A percentile compares a stretch with the other conserved stretches of the same genome.
Evolutionary conservation across 179 eudicot genomes (phyloP).

Genomic region (Sideroxylon spinosum): DNA sequence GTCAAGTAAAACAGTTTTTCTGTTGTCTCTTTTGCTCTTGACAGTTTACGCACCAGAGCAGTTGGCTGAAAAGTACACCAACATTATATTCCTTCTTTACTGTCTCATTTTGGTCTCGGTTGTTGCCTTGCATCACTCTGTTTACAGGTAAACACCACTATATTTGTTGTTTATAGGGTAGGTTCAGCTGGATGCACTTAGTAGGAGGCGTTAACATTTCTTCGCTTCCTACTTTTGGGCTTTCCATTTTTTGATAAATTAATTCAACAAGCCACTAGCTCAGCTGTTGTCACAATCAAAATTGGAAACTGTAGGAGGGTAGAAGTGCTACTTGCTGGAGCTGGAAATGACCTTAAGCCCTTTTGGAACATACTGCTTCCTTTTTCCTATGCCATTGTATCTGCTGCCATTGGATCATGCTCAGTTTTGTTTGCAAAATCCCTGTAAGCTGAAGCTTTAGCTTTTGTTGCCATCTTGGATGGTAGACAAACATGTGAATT

Average conservation of each 20-base stretch:
- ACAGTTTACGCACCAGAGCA: slow-evolving; percentile 85
- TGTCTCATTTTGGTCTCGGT: slow-evolving; percentile 65
- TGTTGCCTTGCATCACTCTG: slow-evolving; percentile 67
- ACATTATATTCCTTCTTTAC: slow-evolving; percentile 68
- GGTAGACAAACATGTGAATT: not conserved
- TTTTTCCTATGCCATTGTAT: slow-evolving; percentile 84
- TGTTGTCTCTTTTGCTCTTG: slow-evolving; percentile 16
- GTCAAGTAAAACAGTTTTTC: slow-evolving; percentile 12
- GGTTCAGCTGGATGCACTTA: not conserved
- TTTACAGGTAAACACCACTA: slow-evolving; percentile 62
- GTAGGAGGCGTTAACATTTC: not conserved
- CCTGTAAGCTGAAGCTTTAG: slow-evolving; percentile 50
- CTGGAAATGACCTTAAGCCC: slow-evolving; percentile 57
- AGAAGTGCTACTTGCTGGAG: slow-evolving; percentile 52
- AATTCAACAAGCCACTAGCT: not conserved
- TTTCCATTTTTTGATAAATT: not conserved
- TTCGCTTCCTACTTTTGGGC: not conserved
- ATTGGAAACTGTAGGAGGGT: slow-evolving; percentile 62
- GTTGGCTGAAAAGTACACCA: slow-evolving; percentile 89
- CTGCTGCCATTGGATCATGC: slow-evolving; percentile 94
- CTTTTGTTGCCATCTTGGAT: slow-evolving; percentile 5
- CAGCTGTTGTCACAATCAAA: not conserved
- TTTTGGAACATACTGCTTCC: slow-evolving; percentile 89
- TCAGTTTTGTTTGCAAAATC: slow-evolving; percentile 94
- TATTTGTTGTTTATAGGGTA: slow-evolving; percentile 16